Base-by-base conservation (phyloP, 495 filamentous ascomycete species). In the Aspergillus nidulans region DNA sequence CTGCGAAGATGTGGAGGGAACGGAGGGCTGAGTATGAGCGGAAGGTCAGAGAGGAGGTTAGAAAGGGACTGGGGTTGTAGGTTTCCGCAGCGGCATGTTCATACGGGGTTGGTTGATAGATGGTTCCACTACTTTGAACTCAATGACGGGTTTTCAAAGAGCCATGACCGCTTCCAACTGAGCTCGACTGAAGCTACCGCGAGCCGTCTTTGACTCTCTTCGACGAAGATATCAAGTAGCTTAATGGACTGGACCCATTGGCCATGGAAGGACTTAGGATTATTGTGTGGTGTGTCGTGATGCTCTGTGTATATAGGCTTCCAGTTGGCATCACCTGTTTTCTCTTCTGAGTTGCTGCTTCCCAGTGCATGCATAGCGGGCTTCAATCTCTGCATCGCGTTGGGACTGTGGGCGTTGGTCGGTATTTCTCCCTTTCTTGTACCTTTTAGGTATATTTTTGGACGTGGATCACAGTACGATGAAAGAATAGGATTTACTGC, bases 1-100 rank as follows among this genome's bases (percentile, higher is more conserved):
- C 94, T 21, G 94, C 95, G 49, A 90, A 95, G 80, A 96, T 97
- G 91, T 99, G 94, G 94, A 82, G 94, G 52, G 95, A 97, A 60
- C 73, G 85, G 60, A 82, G 90, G 61, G 64, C 63, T 23, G 89
- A 91, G 66, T 99, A 96, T 74, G 92, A 97, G 81, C 76, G 80
- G 71, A 86, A 81, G 71, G 91, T 97, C 18, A 80, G 87, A 58
- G 86, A 91, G 56, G 88, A 90, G 60, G 91, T 90, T 13, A 74
- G 82, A 66, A 84, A 79, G 71, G 83, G 82, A 38, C 62, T 89
- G 68, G 87, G 78, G 13, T 55, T 80, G 57, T 76, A 38, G 19
- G 36, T 12, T 6, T 13, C 10, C 15, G 30, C 3, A 12, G 30
- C 15, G 30, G 15, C 30, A 3, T 28, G 26, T 6, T 34, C 4